Conservation (phyloP, 75 land plant species). For the Pinus taeda region DNA sequence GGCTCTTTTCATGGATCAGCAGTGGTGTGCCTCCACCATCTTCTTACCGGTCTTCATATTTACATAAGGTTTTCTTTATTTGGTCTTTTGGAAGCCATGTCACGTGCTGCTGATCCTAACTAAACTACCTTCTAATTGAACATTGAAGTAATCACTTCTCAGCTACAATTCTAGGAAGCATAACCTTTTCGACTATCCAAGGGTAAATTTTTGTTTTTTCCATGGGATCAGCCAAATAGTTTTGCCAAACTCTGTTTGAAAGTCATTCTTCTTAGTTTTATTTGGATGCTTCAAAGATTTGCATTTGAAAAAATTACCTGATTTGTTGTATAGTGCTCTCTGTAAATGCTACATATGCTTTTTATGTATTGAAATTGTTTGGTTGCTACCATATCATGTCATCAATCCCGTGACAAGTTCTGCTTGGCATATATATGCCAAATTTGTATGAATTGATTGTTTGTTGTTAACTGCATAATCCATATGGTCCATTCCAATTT, state of each 20-base stretch:
- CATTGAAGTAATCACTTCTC: background rate
- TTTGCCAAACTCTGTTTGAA: background rate
- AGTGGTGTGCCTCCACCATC: too few relatives aligned
- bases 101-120: background rate
- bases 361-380: too few relatives aligned
- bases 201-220: background rate
- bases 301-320: background rate
- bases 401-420: too few relatives aligned
- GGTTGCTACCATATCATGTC: too few relatives aligned
- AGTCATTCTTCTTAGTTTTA: background rate
- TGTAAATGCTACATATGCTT: background rate
- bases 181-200: background rate
- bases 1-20: too few relatives aligned
- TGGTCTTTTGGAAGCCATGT: background rate
- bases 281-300: background rate
- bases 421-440: too few relatives aligned
- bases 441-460: too few relatives aligned
- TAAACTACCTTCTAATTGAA: background rate
- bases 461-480: too few relatives aligned
- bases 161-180: background rate
- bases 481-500: too few relatives aligned
- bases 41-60: too few relatives aligned
- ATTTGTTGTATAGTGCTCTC: background rate
- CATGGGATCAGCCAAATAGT: background rate
- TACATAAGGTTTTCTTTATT: background rate